Conservation (phyloP, 805 yeast genomes). For the Schwanniomyces pseudopolymorphus region DNA sequence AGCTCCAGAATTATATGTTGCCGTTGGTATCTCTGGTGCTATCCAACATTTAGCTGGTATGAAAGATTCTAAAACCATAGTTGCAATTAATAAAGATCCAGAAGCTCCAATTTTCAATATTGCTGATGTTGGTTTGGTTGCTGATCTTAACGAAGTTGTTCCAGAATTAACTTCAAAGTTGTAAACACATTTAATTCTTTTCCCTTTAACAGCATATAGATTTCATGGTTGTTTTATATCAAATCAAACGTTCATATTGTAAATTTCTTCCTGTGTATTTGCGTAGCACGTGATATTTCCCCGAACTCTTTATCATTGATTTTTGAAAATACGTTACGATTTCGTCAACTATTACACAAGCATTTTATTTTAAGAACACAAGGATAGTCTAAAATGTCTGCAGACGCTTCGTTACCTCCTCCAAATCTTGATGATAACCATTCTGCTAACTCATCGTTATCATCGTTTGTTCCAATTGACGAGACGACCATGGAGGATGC, state of each 20-base stretch:
- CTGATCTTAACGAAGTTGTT: conserved; percentile 79
- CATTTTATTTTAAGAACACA: neutral
- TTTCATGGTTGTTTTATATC: neutral
- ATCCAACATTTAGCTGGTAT: conserved; percentile 98
- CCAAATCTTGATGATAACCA: conserved; percentile 5
- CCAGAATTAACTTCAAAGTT: conserved; percentile 89
- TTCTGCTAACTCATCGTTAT: conserved; percentile 25
- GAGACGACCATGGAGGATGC: conserved; percentile 34
- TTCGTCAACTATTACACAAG: neutral
- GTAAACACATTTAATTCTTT: conserved; percentile 15
- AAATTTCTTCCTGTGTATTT: neutral
- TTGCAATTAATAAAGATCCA: conserved; percentile 90
- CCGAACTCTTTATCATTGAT: neutral
- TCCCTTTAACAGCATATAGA: neutral
- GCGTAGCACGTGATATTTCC: neutral
- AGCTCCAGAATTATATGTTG: conserved; percentile 92
- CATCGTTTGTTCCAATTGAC: conserved; percentile 43
- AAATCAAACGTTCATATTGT: neutral
- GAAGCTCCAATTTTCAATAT: conserved; percentile 92
- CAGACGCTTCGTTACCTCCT: conserved; percentile 3
- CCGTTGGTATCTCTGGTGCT: conserved; percentile 95
- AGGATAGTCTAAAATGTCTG: conserved; percentile 1
- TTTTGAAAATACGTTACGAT: neutral
- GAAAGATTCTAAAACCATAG: conserved; percentile 93
- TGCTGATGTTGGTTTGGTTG: conserved; percentile 88